phyloP scores from a whole-genome alignment of 139 green algal genomes.

The Chlorella sp. region DNA sequence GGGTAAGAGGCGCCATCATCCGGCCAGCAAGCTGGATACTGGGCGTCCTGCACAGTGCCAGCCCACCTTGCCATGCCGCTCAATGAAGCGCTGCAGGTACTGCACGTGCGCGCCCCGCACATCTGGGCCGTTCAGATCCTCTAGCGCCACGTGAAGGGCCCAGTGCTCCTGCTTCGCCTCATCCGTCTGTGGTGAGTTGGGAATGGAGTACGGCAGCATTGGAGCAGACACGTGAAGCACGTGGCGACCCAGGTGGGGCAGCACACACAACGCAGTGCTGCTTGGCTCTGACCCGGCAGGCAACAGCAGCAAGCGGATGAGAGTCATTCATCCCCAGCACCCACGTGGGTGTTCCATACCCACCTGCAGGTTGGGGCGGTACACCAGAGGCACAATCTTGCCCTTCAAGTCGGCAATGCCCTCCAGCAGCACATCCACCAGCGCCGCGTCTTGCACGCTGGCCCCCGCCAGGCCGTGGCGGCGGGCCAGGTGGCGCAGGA shows the following conservation, averaged over 20 bases:
- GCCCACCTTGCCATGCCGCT: background rate
- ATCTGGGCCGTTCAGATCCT: background rate
- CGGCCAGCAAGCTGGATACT: too few species aligned
- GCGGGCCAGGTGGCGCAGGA: constrained; percentile 6
- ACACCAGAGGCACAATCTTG: background rate
- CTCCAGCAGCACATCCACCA: constrained; percentile 1
- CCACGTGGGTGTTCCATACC: too few species aligned
- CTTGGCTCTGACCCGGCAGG: too few species aligned
- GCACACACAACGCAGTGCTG: too few species aligned
- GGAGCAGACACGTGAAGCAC: background rate
- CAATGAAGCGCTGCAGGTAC: constrained; percentile 1
- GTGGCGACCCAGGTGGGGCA: background rate
- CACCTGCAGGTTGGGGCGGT: constrained; percentile 10
- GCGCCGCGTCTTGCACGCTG: background rate
- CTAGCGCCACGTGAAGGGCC: background rate
- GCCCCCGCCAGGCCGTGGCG: background rate
- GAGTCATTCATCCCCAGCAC: too few species aligned
- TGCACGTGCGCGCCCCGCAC: background rate
- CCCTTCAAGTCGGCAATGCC: background rate
- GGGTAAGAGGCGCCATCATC: too few species aligned
- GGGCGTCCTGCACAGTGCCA: background rate
- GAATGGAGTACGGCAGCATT: background rate
- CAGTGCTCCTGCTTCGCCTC: constrained; percentile 2
- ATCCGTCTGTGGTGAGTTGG: constrained; percentile 1
- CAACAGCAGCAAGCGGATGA: too few species aligned